These are phyloP conservation scores for Aspergillus cavernicola DNA, from an alignment of 495 filamentous ascomycete species.

Conservation along the genomic window DNA sequence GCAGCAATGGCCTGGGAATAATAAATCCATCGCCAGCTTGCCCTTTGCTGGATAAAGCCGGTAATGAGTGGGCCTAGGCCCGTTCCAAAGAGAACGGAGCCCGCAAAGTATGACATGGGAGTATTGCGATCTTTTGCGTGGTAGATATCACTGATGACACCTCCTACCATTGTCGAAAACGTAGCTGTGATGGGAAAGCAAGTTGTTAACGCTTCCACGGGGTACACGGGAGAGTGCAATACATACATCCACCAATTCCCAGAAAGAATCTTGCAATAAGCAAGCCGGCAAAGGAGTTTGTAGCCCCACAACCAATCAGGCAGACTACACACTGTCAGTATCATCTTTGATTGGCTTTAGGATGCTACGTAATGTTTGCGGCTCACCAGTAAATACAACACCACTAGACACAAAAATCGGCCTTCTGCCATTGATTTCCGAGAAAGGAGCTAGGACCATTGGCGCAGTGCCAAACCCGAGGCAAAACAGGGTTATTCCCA, in stretches of 20 bases:
- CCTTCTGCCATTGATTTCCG: slow-evolving; percentile 79
- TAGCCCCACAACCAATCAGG: slow-evolving; percentile 72
- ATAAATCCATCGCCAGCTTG: slow-evolving; percentile 85
- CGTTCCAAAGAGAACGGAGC: slow-evolving; percentile 72
- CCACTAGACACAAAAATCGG: slow-evolving; percentile 78
- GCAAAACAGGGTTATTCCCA: slow-evolving; percentile 80
- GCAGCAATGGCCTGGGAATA: slow-evolving; percentile 76
- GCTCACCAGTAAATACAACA: slow-evolving; percentile 56
- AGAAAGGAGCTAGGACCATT: slow-evolving; percentile 88
- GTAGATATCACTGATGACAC: slow-evolving; percentile 87
- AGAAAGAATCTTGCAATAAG: slow-evolving; percentile 71
- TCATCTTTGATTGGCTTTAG: neutral
- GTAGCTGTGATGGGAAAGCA: slow-evolving; percentile 39
- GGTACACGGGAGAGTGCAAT: neutral
- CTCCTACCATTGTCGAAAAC: slow-evolving; percentile 90
- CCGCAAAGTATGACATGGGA: slow-evolving; percentile 85
- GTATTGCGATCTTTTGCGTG: slow-evolving; percentile 74
- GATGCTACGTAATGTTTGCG: neutral
- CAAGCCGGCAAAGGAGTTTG: slow-evolving; percentile 67
- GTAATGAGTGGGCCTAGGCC: slow-evolving; percentile 73
- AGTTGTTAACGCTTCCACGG: slow-evolving; percentile 8
- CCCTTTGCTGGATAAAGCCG: slow-evolving; percentile 64
- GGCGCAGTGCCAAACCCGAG: slow-evolving; percentile 79
- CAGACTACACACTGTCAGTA: slow-evolving; percentile 37
- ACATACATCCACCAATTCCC: slow-evolving; percentile 65